A percentile compares a stretch with the other conserved stretches of the same genome.
phyloP scores from a whole-genome alignment of 2,329 filamentous ascomycete genomes.

The Aspergillus brasiliensis region DNA sequence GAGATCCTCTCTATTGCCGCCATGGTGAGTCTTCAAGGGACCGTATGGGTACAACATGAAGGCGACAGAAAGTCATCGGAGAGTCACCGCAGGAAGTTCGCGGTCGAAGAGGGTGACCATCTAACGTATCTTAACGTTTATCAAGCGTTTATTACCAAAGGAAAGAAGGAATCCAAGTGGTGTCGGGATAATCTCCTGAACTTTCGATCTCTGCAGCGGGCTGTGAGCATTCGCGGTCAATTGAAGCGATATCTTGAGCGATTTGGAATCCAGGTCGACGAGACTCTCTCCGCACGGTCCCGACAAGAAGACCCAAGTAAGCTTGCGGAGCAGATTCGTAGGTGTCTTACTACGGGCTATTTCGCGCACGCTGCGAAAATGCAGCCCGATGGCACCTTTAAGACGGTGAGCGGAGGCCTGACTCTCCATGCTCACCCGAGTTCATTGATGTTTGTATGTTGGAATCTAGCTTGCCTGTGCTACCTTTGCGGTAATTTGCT shows the following conservation, averaged over 20 bases:
- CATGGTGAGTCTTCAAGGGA: constrained; percentile 85
- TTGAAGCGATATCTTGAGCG: constrained; percentile 84
- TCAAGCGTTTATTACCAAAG: constrained; percentile 79
- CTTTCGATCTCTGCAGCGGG: constrained; percentile 78
- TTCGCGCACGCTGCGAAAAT: constrained; percentile 93
- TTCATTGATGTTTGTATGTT: constrained; percentile 78
- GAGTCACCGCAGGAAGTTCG: constrained; percentile 75
- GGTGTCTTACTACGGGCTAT: constrained; percentile 85
- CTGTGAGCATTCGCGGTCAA: constrained; percentile 83
- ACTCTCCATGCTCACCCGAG: constrained; percentile 86
- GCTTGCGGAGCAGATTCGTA: constrained; percentile 72
- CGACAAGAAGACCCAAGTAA: constrained; percentile 39
- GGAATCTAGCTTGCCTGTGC: not conserved
- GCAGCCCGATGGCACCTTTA: constrained; percentile 89
- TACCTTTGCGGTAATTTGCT: constrained; percentile 5
- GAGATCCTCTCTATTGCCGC: constrained; percentile 91
- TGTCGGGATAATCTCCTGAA: constrained; percentile 86
- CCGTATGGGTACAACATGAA: constrained; percentile 79
- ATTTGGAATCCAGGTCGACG: constrained; percentile 72
- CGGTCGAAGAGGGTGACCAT: constrained; percentile 91
- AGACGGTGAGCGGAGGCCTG: constrained; percentile 77
- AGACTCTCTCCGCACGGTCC: constrained; percentile 51
- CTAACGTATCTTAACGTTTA: constrained; percentile 93
- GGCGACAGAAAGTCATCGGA: constrained; percentile 76
- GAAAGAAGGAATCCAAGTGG: constrained; percentile 80